Conservation (phyloP, 176 grass and related monocot genomes). For the Puya raimondii region DNA sequence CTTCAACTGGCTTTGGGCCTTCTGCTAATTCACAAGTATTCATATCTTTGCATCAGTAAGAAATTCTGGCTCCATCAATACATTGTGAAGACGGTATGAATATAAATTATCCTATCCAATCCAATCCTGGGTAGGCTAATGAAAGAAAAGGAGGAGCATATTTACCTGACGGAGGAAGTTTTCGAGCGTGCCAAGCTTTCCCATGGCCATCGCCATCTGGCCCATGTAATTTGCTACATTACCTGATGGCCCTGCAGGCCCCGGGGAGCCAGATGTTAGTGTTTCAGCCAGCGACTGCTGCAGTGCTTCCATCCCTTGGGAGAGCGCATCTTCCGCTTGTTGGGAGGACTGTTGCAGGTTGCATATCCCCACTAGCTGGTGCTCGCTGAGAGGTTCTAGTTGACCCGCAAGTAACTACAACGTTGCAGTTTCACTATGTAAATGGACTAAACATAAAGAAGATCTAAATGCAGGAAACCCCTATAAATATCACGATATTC, state of each 20-base stretch:
- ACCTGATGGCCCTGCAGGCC: slow-evolving; percentile 44
- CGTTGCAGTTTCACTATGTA: neutral
- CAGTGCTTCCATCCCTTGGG: slow-evolving; percentile 86
- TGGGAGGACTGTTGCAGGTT: slow-evolving; percentile 81
- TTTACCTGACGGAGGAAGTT: slow-evolving; percentile 83
- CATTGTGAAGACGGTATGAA: neutral
- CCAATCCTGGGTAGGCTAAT: no score
- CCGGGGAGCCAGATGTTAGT: slow-evolving; percentile 58
- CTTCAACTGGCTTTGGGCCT: no score
- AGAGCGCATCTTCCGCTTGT: slow-evolving; percentile 86
- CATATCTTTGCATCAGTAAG: no score
- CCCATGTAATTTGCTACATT: slow-evolving; percentile 93
- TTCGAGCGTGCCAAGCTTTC: slow-evolving; percentile 81
- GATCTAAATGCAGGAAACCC: neutral
- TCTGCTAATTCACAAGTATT: no score
- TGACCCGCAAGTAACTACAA: slow-evolving; percentile 66
- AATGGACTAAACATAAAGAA: neutral
- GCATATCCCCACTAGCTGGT: slow-evolving; percentile 66
- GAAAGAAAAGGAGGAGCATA: neutral
- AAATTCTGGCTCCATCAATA: no score
- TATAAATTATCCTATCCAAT: no score
- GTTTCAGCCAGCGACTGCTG: slow-evolving; percentile 85
- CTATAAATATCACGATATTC: neutral
- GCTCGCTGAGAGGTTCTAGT: slow-evolving; percentile 75
- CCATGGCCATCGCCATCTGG: slow-evolving; percentile 97